Conservation (phyloP, 1,284 basidiomycete genomes). For the Sparassis latifolia region DNA sequence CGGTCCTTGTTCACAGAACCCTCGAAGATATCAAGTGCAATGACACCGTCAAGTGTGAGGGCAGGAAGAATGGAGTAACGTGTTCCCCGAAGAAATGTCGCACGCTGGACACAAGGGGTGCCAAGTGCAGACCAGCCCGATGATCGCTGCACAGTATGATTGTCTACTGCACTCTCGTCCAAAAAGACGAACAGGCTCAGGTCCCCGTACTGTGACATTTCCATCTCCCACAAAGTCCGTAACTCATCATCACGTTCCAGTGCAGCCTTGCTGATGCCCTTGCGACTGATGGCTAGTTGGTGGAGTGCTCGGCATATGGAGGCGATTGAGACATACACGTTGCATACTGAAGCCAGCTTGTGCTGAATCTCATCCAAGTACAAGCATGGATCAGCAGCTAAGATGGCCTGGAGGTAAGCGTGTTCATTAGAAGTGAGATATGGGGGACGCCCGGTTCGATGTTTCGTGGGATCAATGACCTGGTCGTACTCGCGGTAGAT, state of each 20-base stretch:
- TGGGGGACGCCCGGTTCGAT: background rate
- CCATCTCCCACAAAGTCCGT: constrained; percentile 21
- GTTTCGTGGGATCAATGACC: background rate
- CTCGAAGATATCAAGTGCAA: constrained; percentile 17
- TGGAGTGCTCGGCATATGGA: constrained; percentile 8
- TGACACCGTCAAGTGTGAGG: constrained; percentile 14
- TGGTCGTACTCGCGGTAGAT: background rate
- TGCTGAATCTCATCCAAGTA: constrained; percentile 12
- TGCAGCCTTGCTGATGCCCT: constrained; percentile 17
- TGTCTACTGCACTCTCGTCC: constrained; percentile 20
- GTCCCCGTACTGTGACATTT: constrained; percentile 14
- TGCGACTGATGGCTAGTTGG: constrained; percentile 13
- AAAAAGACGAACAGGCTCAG: constrained; percentile 22
- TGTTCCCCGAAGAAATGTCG: constrained; percentile 9
- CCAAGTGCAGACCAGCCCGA: constrained; percentile 11
- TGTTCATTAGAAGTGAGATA: constrained; percentile 11
- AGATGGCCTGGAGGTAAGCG: constrained; percentile 11
- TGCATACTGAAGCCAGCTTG: background rate
- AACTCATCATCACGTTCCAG: constrained; percentile 23
- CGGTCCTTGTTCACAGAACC: constrained; percentile 16
- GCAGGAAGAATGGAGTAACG: constrained; percentile 18
- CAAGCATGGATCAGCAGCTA: constrained; percentile 11
- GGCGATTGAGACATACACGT: constrained; percentile 8
- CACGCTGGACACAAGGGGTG: constrained; percentile 9
- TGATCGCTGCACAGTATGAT: constrained; percentile 6